These are phyloP conservation scores for Cordyceps pruinosa DNA, from an alignment of 2,329 filamentous ascomycete species.

Conservation along the genomic window DNA sequence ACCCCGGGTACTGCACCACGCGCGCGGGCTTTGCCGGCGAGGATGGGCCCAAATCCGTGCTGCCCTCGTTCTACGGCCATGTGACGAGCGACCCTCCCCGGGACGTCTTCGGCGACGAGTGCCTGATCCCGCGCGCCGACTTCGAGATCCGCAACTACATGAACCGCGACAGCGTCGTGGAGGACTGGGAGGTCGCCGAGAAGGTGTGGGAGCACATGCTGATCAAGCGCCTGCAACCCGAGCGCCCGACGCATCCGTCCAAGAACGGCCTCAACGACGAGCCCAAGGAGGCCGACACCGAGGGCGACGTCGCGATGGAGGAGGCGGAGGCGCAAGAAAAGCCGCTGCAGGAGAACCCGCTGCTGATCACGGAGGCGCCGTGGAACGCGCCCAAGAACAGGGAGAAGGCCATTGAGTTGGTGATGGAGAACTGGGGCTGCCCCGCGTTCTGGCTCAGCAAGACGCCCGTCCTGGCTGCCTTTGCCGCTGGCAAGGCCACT, in stretches of 20 bases:
- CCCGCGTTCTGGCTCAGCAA: constrained; percentile 92
- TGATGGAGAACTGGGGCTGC: constrained; percentile 93
- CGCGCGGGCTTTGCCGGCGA: constrained; percentile 96
- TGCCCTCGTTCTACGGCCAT: constrained; percentile 82
- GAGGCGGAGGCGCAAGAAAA: constrained; percentile 55
- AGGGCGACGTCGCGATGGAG: constrained; percentile 56
- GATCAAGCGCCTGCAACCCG: constrained; percentile 76
- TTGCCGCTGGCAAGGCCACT: constrained; percentile 87
- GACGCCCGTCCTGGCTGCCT: constrained; percentile 83
- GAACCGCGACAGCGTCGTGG: constrained; percentile 78
- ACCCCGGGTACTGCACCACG: constrained; percentile 84
- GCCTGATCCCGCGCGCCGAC: constrained; percentile 66
- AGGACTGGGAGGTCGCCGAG: constrained; percentile 91
- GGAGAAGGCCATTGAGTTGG: constrained; percentile 91
- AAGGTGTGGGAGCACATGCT: constrained; percentile 91
- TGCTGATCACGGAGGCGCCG: constrained; percentile 88
- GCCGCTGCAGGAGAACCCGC: constrained; percentile 77
- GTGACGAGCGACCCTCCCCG: constrained; percentile 39
- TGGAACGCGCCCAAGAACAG: constrained; percentile 86
- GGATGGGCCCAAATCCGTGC: constrained; percentile 89
- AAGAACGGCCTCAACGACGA: constrained; percentile 76
- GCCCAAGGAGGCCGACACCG: constrained; percentile 49
- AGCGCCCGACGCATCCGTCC: constrained; percentile 59
- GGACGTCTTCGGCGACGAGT: constrained; percentile 83
- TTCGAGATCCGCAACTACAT: constrained; percentile 91